phyloP scores from a whole-genome alignment of 495 filamentous ascomycete species.

The Xylaria venustula region DNA sequence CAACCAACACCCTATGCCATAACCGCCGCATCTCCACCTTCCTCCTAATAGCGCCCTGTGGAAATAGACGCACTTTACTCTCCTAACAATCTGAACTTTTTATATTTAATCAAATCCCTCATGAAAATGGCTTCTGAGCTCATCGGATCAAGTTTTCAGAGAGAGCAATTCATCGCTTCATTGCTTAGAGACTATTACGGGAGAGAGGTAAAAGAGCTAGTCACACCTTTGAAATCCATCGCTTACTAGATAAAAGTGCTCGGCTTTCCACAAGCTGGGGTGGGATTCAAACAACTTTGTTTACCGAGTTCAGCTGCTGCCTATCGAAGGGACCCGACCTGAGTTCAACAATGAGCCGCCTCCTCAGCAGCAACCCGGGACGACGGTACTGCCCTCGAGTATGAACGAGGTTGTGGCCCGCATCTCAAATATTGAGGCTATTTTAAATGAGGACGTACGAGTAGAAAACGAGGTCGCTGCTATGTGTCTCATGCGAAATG shows the following conservation, averaged over 20 bases:
- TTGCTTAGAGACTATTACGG: not conserved
- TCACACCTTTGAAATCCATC: conserved; percentile 1
- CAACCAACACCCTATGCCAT: no score
- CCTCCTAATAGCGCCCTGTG: not conserved
- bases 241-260: conserved; percentile 9
- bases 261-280: conserved; percentile 7
- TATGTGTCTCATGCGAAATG: conserved; percentile 14
- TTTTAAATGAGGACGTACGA: conserved; percentile 16
- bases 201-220: conserved; percentile 3
- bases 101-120: not conserved
- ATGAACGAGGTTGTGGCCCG: conserved; percentile 13
- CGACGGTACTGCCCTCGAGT: not conserved
- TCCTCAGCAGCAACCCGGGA: conserved; percentile 10
- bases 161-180: conserved; percentile 2
- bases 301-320: conserved; percentile 12
- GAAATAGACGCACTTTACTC: not conserved
- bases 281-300: conserved; percentile 22
- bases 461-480: conserved; percentile 19
- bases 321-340: not conserved
- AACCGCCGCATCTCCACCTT: not conserved
- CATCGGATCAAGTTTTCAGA: not conserved
- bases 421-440: conserved; percentile 16
- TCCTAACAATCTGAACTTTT: not conserved
- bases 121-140: not conserved
- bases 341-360: not conserved